phyloP scores from a whole-genome alignment of 2,329 filamentous ascomycete genomes.

The Claviceps spartinae region DNA sequence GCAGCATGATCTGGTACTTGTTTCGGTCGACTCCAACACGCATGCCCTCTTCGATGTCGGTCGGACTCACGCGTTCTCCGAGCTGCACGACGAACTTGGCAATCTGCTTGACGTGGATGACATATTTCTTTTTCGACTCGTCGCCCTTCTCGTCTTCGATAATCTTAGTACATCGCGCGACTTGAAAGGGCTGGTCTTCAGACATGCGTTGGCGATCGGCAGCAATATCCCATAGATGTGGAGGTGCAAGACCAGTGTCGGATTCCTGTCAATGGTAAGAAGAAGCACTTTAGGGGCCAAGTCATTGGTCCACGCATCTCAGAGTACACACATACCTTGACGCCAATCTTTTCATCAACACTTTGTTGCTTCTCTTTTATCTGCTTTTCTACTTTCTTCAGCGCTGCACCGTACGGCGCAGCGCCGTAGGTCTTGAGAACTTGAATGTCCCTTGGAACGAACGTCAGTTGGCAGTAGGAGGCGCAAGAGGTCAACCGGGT shows the following conservation, averaged over 20 bases:
- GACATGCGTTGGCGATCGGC: conserved; percentile 97
- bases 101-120: conserved; percentile 99
- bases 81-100: conserved; percentile 98
- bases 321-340: conserved; percentile 42
- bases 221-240: conserved; percentile 96
- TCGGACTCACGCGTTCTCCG: conserved; percentile 90
- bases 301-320: neutral
- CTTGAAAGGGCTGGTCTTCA: conserved; percentile 94
- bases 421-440: conserved; percentile 98
- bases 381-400: conserved; percentile 97
- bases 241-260: conserved; percentile 92
- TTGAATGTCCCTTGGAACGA: conserved; percentile 71
- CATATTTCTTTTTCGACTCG: conserved; percentile 96
- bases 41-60: conserved; percentile 99
- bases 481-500: neutral
- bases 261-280: conserved; percentile 56
- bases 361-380: conserved; percentile 99
- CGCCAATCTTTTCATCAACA: conserved; percentile 96
- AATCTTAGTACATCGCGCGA: conserved; percentile 97
- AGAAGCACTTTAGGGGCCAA: neutral
- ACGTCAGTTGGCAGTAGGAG: conserved; percentile 12
- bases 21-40: conserved; percentile 94
- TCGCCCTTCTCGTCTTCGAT: conserved; percentile 91
- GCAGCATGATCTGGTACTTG: conserved; percentile 98
- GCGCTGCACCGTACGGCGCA: conserved; percentile 79